Evolutionary conservation across 2,329 filamentous ascomycete species (phyloP).

Genomic region (Pseudogymnoascus sp.): DNA sequence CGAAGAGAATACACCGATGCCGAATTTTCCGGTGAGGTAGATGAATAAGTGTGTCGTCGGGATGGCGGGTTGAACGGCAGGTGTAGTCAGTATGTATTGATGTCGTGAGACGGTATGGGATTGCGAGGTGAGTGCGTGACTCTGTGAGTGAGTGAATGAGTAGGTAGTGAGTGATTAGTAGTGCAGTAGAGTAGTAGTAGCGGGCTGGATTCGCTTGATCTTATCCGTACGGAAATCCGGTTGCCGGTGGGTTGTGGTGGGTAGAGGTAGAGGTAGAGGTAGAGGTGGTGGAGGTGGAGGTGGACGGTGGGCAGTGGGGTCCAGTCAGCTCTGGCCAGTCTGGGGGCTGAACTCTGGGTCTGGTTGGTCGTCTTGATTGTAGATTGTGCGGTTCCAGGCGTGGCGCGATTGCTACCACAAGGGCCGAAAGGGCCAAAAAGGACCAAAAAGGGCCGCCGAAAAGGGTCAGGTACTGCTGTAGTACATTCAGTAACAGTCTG

Average conservation of each 20-base stretch:
- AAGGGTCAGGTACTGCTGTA: neutral
- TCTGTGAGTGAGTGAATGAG: neutral
- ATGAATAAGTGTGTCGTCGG: neutral
- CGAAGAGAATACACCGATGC: constrained; percentile 1
- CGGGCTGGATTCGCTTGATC: constrained; percentile 4
- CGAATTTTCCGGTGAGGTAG: neutral
- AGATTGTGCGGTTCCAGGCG: neutral
- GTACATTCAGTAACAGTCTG: neutral
- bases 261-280: neutral
- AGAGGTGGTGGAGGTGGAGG: neutral
- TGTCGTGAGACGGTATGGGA: constrained; percentile 4
- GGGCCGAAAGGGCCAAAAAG: neutral
- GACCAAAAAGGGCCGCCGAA: neutral
- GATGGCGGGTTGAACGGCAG: neutral
- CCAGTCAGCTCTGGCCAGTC: neutral
- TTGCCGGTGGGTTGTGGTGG: neutral
- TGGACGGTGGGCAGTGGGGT: neutral
- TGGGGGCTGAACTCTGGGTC: neutral
- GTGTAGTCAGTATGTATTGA: neutral
- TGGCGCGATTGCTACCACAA: neutral
- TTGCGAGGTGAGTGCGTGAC: neutral
- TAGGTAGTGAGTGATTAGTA: neutral
- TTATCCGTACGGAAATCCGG: constrained; percentile 7
- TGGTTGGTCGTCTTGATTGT: neutral
- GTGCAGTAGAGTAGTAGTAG: neutral